Evolutionary conservation across 768 basidiomycete species (phyloP).

Genomic region (Cantharellus cinnabarinus): DNA sequence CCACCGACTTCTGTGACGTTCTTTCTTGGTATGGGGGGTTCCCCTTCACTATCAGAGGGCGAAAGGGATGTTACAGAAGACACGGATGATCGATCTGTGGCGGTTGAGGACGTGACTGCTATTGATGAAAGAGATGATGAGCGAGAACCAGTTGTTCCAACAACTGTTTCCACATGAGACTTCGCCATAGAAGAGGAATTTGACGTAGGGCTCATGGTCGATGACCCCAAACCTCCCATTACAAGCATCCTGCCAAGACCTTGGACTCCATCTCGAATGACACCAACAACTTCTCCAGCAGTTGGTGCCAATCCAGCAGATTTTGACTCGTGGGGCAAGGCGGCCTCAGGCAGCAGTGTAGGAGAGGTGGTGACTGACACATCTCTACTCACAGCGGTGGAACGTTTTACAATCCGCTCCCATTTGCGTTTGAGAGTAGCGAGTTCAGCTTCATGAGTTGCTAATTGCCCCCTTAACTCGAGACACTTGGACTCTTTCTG

Average conservation of each 20-base stretch:
- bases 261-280: conserved; percentile 1
- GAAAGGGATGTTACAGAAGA: background rate
- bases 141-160: background rate
- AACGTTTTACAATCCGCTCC: conserved; percentile 42
- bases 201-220: background rate
- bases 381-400: background rate
- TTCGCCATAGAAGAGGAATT: background rate
- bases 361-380: background rate
- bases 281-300: conserved; percentile 1
- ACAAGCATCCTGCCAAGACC: conserved; percentile 2
- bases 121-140: conserved; percentile 3
- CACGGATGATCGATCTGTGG: background rate
- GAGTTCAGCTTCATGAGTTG: conserved; percentile 51
- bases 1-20: background rate
- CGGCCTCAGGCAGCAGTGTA: background rate
- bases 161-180: background rate
- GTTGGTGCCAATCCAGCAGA: background rate
- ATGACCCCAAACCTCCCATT: background rate
- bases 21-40: background rate
- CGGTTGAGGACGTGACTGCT: background rate
- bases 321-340: background rate
- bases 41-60: background rate
- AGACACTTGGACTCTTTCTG: conserved; percentile 74
- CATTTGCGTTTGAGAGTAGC: conserved; percentile 60
- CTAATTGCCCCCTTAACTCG: conserved; percentile 57